phyloP scores from a whole-genome alignment of 2,329 filamentous ascomycete genomes.

The Claviceps digitariae region DNA sequence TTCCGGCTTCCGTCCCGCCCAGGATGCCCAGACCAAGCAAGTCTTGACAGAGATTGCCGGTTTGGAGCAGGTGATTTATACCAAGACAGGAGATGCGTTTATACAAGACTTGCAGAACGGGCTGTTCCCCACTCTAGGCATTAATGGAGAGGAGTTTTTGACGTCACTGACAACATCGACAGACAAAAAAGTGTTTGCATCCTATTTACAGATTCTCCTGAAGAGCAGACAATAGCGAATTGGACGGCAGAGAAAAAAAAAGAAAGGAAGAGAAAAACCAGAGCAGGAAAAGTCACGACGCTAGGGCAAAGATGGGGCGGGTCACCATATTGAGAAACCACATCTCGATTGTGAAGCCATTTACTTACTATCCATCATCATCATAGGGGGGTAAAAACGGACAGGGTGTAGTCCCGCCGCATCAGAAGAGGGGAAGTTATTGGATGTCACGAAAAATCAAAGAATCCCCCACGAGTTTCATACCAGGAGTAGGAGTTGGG shows the following conservation, averaged over 20 bases:
- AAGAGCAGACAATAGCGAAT: constrained; percentile 27
- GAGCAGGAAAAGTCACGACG: background rate
- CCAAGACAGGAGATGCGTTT: constrained; percentile 77
- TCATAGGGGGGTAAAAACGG: background rate
- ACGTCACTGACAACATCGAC: constrained; percentile 42
- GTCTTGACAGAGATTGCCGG: constrained; percentile 78
- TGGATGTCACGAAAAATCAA: background rate
- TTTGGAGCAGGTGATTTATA: constrained; percentile 79
- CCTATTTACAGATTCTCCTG: constrained; percentile 48
- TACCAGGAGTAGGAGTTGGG: constrained; percentile 3
- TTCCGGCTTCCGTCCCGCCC: constrained; percentile 61
- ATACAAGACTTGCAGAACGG: constrained; percentile 51
- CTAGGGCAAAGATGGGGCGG: background rate
- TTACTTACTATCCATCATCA: background rate
- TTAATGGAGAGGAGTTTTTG: constrained; percentile 47
- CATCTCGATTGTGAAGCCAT: background rate
- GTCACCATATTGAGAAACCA: background rate
- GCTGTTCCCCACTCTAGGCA: constrained; percentile 52
- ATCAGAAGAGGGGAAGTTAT: background rate
- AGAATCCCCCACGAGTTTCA: background rate
- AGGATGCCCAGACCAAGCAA: constrained; percentile 76
- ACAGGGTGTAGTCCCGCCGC: background rate
- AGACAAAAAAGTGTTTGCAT: constrained; percentile 48
- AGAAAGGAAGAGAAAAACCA: background rate
- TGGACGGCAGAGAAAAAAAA: background rate